Conservation (phyloP, 768 basidiomycete genomes). For the Trametes cubensis region DNA sequence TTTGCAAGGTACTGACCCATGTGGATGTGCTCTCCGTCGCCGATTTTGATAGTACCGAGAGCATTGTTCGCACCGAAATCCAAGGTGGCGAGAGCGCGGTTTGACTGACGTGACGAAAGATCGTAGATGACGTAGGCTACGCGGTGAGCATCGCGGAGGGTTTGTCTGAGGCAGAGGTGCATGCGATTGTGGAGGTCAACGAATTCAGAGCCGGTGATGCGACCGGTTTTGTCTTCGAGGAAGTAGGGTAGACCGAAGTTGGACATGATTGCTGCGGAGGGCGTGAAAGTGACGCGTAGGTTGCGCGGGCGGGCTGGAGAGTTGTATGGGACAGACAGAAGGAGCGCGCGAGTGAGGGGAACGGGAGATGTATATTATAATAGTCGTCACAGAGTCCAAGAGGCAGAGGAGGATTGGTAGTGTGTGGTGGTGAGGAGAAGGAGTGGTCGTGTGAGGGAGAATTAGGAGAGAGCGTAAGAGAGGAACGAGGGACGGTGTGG, state of each 20-base stretch:
- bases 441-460: neutral
- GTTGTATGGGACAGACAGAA: neutral
- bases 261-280: conserved; percentile 21
- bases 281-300: neutral
- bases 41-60: conserved; percentile 55
- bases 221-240: conserved; percentile 65
- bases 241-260: conserved; percentile 61
- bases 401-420: neutral
- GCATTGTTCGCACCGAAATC: conserved; percentile 50
- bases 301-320: neutral
- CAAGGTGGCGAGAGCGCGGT: conserved; percentile 48
- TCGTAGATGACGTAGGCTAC: conserved; percentile 59
- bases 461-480: neutral
- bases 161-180: conserved; percentile 51
- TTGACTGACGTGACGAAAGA: conserved; percentile 34
- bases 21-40: conserved; percentile 38
- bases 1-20: conserved; percentile 60
- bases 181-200: conserved; percentile 66
- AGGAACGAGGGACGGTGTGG: neutral
- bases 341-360: conserved; percentile 4
- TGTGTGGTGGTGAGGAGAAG: neutral
- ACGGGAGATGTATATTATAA: neutral
- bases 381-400: neutral
- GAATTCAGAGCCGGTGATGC: conserved; percentile 56
- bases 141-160: conserved; percentile 43